Evolutionary conservation across 345 rosid genomes (phyloP), one percentile per base, ranked within the genome.

Genomic region (Punica granatum): DNA sequence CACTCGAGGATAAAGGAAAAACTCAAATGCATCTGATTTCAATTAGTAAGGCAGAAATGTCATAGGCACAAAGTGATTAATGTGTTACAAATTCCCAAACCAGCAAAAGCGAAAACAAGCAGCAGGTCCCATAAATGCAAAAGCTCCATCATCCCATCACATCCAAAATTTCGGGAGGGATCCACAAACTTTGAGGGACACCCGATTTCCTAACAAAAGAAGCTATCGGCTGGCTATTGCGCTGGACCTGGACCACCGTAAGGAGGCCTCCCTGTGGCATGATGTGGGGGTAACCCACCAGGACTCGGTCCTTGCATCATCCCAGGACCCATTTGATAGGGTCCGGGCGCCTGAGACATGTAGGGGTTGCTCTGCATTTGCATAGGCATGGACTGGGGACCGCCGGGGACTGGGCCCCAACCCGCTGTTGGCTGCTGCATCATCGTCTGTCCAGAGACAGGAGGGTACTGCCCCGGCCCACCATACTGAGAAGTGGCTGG

Each of bases 311-410:
- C 76, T 60, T 79, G 86, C 96, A 88, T 84, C 81, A 74, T 80
- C 65, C 95, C 96, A 25, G 76, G 84, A 51, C 77, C 81, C 78
- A 76, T 75, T 65, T 78, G 90, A 60, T 70, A 77, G 28, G 78
- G 86, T 85, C 82, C 79, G 12, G 80, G 25, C 4, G 87, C 88
- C 0, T 84, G 79, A 28, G 81, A 87, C 80, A 82, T 58, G 83
- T 89, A 94, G 0, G 81, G 87, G 71, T 79, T 83, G 64, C 74
- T 84, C 63, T 76, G 75, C 86, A 81, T 79, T 71, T 80, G 88
- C 36, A 74, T 64, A 2, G 84, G 85, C 79, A 76, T 80, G 63
- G 90, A 77, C 58, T 86, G 92, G 21, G 85, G 81, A 54, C 31
- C 78, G 28, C 77, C 35, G 2, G 80, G 86, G n/a, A 31, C 81